Base-by-base conservation (phyloP, 148 eudicot genomes). In the Mesembryanthemum crystallinum region DNA sequence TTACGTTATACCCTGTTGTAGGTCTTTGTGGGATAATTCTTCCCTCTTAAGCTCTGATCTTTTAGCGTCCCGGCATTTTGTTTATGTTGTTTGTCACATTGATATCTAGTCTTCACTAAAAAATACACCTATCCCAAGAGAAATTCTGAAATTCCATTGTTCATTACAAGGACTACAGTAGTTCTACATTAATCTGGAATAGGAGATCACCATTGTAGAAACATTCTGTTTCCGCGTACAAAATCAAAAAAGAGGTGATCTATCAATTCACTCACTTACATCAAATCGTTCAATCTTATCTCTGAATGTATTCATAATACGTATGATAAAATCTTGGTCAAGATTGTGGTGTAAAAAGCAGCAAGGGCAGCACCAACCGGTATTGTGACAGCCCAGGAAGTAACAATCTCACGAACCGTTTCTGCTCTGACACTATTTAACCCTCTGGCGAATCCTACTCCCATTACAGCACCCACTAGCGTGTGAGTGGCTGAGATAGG, bases 401-500 rank as follows among this genome's bases (percentile, higher is more conserved):
- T 86, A 65, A 89, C 93, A 75, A 91, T 91, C 87, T 88, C 97
- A 71, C 43, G 83, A 23, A 91, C 97, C 2, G 97, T 91, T 59
- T 91, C 93, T 58, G 93, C 90, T 80, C 93, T 83, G 49, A 95
- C 98, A 60, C 87, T 95, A 69, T 95, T 92, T 18, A 95, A 86
- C 68, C 98, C 98, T 64, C 98, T 81, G 8, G 97, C 98, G 58
- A 95, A 92, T 24, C 98, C 98, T 1, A 95, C 98, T 29, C 98
- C 98, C 98, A 95, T 95, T 15, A 95, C 97, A 0, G 98, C 98
- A 18, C 97, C 98, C 28, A 95, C 98, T 10, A 95, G 87, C 0
- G 98, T 95, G 64, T 95, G 98, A 2, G 98, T 95, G 21, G 94
- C 98, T 0, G 98, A 95, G 64, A 95, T 92, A 5, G 97, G 98